Evolutionary conservation across 2,329 filamentous ascomycete genomes (phyloP).

Genomic region (Trichoderma sp.): DNA sequence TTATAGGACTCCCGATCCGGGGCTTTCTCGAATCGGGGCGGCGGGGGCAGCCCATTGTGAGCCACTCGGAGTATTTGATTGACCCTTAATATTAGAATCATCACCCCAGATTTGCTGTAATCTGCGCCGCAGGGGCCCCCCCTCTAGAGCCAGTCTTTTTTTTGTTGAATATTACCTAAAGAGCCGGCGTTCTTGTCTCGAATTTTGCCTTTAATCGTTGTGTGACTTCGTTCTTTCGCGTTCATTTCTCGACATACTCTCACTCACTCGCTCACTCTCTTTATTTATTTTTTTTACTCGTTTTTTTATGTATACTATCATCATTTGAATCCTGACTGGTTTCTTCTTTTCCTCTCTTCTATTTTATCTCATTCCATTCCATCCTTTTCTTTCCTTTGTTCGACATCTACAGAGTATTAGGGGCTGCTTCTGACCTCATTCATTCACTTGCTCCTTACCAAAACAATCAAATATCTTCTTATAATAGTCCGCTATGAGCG

Average conservation of each 20-base stretch:
- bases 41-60: background rate
- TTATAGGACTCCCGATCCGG: background rate
- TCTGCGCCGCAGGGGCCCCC: background rate
- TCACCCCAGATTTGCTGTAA: background rate
- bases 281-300: background rate
- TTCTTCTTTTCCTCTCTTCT: background rate
- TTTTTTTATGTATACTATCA: background rate
- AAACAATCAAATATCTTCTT: background rate
- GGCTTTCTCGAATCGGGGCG: background rate
- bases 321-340: background rate
- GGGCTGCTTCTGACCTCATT: background rate
- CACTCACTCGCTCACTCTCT: background rate
- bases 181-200: background rate
- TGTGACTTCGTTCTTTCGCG: background rate
- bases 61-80: background rate
- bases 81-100: background rate
- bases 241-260: background rate
- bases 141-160: background rate
- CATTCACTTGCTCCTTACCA: background rate
- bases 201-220: background rate
- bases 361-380: background rate
- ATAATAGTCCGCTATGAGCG: constrained; percentile 12
- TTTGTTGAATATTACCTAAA: background rate
- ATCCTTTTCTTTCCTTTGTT: background rate
- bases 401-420: background rate